Evolutionary conservation across 768 basidiomycete genomes (phyloP), one percentile per base, ranked within the genome.

Genomic region (Krasilnikovozyma curviuscula): DNA sequence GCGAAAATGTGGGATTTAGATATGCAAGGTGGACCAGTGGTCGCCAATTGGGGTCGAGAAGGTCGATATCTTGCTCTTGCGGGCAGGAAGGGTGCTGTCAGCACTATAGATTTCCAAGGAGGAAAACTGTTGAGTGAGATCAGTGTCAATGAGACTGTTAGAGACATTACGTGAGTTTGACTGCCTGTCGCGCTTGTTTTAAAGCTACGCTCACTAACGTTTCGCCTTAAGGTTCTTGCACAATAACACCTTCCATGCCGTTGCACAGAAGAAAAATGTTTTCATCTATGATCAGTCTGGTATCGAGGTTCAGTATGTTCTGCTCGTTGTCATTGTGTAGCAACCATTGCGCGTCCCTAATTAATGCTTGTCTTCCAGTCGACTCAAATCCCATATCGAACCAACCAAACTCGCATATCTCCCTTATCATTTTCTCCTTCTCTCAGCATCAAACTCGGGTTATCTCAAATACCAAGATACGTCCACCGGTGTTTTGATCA

Each of bases 401-500:
- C 81, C 85, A 1, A 84, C 83, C 5, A 70, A 79, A 50, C 72
- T 98, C 32, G 84, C 89, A 58, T 97, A 85, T 61, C 71, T 98
- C 7, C 86, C 85, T 0, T 95, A 88, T 57, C 93, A 98, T 61
- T 98, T 84, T 80, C 70, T 98, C 9, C 73, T 98, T 3, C 83
- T 76, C 10, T 18, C 43, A 35, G 25, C 40, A 39, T 41, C 43
- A 25, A 52, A 88, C 59, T 69, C 83, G 13, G 91, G 93, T 2
- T 83, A 78, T 63, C 70, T 97, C 0, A 89, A 89, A 67, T 98
- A 95, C 66, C 86, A 91, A 67, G 93, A 98, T 61, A 89, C 84
- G 0, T 86, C 91, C 4, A 97, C 86, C 0, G 93, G 93, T 12
- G 71, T 77, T 46, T 70, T 93, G 32, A 69, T 97, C 29, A 75